phyloP scores from a whole-genome alignment of 2,329 filamentous ascomycete genomes.

The Blumeria hordei region DNA sequence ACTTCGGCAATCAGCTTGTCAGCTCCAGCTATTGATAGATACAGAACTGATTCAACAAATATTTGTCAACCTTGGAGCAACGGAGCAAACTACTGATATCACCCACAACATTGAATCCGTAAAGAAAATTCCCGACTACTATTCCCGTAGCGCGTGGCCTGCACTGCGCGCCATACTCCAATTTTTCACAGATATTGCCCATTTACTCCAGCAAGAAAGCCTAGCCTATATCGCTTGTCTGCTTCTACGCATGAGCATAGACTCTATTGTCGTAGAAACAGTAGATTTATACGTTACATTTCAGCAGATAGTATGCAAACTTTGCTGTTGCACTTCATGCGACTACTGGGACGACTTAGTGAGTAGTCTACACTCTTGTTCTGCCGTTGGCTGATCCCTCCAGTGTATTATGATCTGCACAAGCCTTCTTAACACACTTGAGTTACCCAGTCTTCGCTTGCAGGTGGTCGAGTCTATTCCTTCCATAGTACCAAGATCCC shows the following conservation, averaged over 20 bases:
- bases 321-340: slow-evolving; percentile 21
- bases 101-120: slow-evolving; percentile 7
- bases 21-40: slow-evolving; percentile 22
- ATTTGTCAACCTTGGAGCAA: slow-evolving; percentile 34
- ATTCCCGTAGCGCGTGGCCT: slow-evolving; percentile 11
- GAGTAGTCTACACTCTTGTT: slow-evolving; percentile 5
- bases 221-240: slow-evolving; percentile 19
- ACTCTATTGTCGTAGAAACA: slow-evolving; percentile 23
- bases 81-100: slow-evolving; percentile 19
- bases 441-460: slow-evolving; percentile 26
- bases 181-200: slow-evolving; percentile 9
- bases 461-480: slow-evolving; percentile 36
- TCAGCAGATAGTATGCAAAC: slow-evolving; percentile 20
- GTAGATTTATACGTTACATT: slow-evolving; percentile 19
- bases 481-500: slow-evolving; percentile 22
- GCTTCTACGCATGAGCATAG: slow-evolving; percentile 30
- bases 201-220: slow-evolving; percentile 8
- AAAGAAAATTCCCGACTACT: slow-evolving; percentile 5
- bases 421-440: slow-evolving; percentile 23
- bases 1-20: slow-evolving; percentile 22
- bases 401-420: slow-evolving; percentile 26
- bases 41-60: slow-evolving; percentile 23
- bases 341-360: slow-evolving; percentile 17
- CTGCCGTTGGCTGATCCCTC: not conserved
- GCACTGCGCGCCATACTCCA: slow-evolving; percentile 8